Evolutionary conservation across 2,329 filamentous ascomycete genomes (phyloP), one percentile per base, ranked within the genome.

Genomic region (Elsinoe ampelina): DNA sequence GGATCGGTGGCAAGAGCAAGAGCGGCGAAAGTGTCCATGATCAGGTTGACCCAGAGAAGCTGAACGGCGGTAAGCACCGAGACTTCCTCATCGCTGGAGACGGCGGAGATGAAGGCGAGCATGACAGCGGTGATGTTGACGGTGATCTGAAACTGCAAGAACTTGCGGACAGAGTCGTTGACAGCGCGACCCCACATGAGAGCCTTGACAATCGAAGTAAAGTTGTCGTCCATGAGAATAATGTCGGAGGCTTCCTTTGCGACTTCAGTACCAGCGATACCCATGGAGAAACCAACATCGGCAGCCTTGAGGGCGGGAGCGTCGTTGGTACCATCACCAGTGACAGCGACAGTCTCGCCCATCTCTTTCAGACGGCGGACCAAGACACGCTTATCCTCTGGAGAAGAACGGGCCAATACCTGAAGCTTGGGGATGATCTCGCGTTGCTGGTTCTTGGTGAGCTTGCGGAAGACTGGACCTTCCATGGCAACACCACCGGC

Each of bases 11-110:
- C 90, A 55, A 95, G 80, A 7, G 90, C 90, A 39, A 95, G 78
- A 13, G 90, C 90, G 20, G 90, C 91, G 59, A 96, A 89, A 0
- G 91, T 95, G 65, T 96, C 91, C 91, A 95, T 96, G 73, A 96
- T 96, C 64, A 96, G 77, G 66, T 95, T 96, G 65, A 96, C 89
- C 91, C 91, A 96, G 30, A 96, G 83, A 64, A 96, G 80, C 72
- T 96, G 91, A 22, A 95, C 90, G 10, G 90, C 90, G 1, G 83
- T 93, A 57, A 96, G 75, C 22, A 95, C 90, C 48, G 89, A 89
- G 50, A 76, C 70, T 68, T 92, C 85, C 1, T 82, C 72, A 0
- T 69, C 67, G 68, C 80, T 90, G 30, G 85, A 82, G 8, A 95
- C 87, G 32, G 90, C 87, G 11, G 89, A 90, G 58, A 95, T 84